Conservation (phyloP, 768 basidiomycete genomes). For the Podaxis sp. region DNA sequence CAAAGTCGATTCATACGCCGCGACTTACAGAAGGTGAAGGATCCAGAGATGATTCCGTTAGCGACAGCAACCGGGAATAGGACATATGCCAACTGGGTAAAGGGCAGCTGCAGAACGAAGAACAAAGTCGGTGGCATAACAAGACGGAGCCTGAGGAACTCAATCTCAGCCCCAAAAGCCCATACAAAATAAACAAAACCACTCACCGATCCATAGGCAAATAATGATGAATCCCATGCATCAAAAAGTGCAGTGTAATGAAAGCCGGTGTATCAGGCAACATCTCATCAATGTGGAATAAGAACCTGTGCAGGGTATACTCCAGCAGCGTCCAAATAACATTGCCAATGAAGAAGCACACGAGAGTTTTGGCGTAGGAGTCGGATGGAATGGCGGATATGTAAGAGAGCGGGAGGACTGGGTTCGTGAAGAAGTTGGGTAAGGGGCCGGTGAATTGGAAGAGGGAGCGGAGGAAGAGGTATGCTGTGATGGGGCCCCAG, state of each 20-base stretch:
- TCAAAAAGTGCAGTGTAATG: slow-evolving; percentile 85
- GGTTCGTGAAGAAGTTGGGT: slow-evolving; percentile 60
- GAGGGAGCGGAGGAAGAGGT: slow-evolving; percentile 80
- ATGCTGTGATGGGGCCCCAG: slow-evolving; percentile 86
- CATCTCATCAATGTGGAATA: slow-evolving; percentile 91
- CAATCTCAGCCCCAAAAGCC: slow-evolving; percentile 4
- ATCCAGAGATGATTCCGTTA: slow-evolving; percentile 89
- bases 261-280: slow-evolving; percentile 83
- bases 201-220: slow-evolving; percentile 91
- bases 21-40: slow-evolving; percentile 71
- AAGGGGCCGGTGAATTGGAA: slow-evolving; percentile 76
- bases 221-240: slow-evolving; percentile 97
- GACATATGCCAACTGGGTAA: slow-evolving; percentile 79
- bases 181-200: not conserved
- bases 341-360: slow-evolving; percentile 83
- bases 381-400: slow-evolving; percentile 47
- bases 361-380: slow-evolving; percentile 52
- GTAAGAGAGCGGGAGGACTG: slow-evolving; percentile 52
- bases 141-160: slow-evolving; percentile 65
- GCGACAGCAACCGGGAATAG: slow-evolving; percentile 85
- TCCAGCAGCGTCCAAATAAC: slow-evolving; percentile 94
- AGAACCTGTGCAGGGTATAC: slow-evolving; percentile 91
- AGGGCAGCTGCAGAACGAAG: slow-evolving; percentile 71
- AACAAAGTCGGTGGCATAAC: slow-evolving; percentile 97
- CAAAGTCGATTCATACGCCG: too few species aligned